Evolutionary conservation across 352 stramenopile species (phyloP).

Genomic region (Phytophthora pistaciae): DNA sequence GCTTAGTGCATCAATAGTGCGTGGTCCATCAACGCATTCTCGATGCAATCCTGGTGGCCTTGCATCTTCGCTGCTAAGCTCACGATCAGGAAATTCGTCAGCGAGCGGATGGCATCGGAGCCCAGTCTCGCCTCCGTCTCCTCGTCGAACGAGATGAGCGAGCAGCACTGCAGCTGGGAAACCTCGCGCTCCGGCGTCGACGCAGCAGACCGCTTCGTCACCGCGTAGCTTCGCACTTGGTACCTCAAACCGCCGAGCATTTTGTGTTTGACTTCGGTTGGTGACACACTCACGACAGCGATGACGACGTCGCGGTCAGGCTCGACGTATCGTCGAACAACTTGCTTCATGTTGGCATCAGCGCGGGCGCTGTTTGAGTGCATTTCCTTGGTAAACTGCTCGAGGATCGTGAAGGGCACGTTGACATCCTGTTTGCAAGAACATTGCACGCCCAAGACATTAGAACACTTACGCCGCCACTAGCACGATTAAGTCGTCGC

Average conservation of each 20-base stretch:
- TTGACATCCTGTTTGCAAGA: constrained; percentile 33
- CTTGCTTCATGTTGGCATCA: constrained; percentile 39
- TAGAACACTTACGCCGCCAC: neutral
- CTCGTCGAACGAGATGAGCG: constrained; percentile 32
- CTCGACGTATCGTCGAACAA: constrained; percentile 41
- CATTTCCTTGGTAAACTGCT: constrained; percentile 41
- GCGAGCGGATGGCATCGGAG: constrained; percentile 17
- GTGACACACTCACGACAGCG: constrained; percentile 36
- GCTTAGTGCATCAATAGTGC: constrained; percentile 16
- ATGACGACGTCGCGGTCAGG: constrained; percentile 40
- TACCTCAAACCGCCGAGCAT: constrained; percentile 24
- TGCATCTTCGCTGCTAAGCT: constrained; percentile 36
- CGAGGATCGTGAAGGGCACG: constrained; percentile 39
- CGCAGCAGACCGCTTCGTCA: constrained; percentile 27
- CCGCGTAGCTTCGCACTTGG: constrained; percentile 29
- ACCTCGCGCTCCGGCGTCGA: constrained; percentile 31
- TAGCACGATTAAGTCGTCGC: neutral
- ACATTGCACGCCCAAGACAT: neutral
- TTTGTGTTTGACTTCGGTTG: constrained; percentile 40
- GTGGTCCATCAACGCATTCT: constrained; percentile 41
- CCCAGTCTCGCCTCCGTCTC: constrained; percentile 17
- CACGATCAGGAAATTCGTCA: constrained; percentile 33
- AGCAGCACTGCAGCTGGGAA: constrained; percentile 33
- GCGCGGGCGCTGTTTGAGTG: constrained; percentile 30
- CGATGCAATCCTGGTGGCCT: constrained; percentile 32